phyloP scores from a whole-genome alignment of 306 rosid genomes.

The Fagus crenata region DNA sequence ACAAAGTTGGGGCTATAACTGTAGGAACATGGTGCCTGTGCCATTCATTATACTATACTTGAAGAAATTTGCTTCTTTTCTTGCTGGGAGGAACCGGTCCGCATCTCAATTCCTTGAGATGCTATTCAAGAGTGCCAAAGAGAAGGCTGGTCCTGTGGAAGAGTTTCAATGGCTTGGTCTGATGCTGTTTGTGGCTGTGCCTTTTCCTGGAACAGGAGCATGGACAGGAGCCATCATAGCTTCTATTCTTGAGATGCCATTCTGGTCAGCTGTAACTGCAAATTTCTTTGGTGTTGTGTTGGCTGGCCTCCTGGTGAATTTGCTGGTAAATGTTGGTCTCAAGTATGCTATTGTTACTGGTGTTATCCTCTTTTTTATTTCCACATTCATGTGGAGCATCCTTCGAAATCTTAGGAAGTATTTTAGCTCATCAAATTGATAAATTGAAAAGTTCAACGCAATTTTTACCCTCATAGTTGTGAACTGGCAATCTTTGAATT shows the following conservation, averaged over 20 bases:
- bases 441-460: not conserved
- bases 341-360: constrained; percentile 74
- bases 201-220: constrained; percentile 97
- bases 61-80: constrained; percentile 64
- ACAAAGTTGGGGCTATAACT: constrained; percentile 28
- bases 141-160: constrained; percentile 86
- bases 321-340: constrained; percentile 88
- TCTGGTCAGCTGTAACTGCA: constrained; percentile 80
- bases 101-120: constrained; percentile 58
- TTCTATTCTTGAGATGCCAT: constrained; percentile 89
- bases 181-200: constrained; percentile 94
- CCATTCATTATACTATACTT: constrained; percentile 84
- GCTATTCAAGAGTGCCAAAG: constrained; percentile 74
- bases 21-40: constrained; percentile 94
- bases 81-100: constrained; percentile 63
- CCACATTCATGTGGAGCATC: constrained; percentile 90
- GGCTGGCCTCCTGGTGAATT: constrained; percentile 85
- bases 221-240: constrained; percentile 93
- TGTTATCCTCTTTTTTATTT: constrained; percentile 68
- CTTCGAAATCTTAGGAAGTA: constrained; percentile 59
- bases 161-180: constrained; percentile 99
- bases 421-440: constrained; percentile 43
- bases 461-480: not conserved
- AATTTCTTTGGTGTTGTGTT: constrained; percentile 80
- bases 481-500: not conserved